phyloP scores from a whole-genome alignment of 2,329 filamentous ascomycete genomes.

The Calonectria hongkongensis region DNA sequence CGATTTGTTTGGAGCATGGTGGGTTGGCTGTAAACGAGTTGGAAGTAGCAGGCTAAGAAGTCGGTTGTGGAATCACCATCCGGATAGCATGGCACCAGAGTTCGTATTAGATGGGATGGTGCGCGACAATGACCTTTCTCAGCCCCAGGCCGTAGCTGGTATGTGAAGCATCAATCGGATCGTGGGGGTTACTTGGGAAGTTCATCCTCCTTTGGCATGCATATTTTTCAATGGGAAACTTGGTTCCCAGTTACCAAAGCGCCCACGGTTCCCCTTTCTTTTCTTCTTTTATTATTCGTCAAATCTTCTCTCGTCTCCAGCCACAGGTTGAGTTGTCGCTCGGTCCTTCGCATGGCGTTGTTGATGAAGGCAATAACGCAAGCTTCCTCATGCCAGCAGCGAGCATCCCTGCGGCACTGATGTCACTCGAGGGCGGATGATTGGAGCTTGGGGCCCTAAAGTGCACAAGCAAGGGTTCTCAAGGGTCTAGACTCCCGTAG shows the following conservation, averaged over 20 bases:
- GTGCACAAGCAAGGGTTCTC: not conserved
- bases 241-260: not conserved
- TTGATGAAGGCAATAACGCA: slow-evolving; percentile 14
- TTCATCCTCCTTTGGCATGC: not conserved
- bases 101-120: not conserved
- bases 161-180: not conserved
- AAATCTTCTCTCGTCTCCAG: not conserved
- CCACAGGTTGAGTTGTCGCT: not conserved
- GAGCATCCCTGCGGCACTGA: slow-evolving; percentile 11
- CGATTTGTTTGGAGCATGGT: not conserved
- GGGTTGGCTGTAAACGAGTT: too few relatives aligned
- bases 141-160: not conserved
- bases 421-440: slow-evolving; percentile 1
- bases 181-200: not conserved
- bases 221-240: not conserved
- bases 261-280: not conserved
- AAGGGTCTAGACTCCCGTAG: not conserved
- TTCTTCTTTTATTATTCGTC: not conserved
- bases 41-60: not conserved
- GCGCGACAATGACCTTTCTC: not conserved
- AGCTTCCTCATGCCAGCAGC: slow-evolving; percentile 1
- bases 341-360: not conserved
- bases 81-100: not conserved
- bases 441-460: not conserved
- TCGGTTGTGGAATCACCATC: not conserved